Evolutionary conservation across 2,329 filamentous ascomycete species (phyloP).

Genomic region (Colletotrichum scovillei): DNA sequence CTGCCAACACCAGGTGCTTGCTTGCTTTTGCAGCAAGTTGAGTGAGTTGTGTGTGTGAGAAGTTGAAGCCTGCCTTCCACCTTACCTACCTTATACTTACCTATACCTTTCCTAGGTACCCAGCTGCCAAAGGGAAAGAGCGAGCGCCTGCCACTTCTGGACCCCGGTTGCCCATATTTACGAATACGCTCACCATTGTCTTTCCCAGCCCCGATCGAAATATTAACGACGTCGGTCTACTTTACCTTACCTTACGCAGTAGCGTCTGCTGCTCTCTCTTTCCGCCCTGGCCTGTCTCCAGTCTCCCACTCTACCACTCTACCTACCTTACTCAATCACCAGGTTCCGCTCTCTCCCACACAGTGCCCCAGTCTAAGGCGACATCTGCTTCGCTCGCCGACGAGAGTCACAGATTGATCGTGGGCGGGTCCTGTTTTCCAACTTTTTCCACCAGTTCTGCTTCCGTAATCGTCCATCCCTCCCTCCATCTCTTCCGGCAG

Average conservation of each 20-base stretch:
- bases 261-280: neutral
- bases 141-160: neutral
- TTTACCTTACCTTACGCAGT: neutral
- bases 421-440: slow-evolving; percentile 22
- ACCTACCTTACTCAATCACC: no score
- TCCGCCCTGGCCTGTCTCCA: neutral
- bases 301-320: neutral
- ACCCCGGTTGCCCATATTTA: neutral
- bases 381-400: neutral
- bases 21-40: neutral
- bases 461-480: slow-evolving; percentile 24
- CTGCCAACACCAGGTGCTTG: neutral
- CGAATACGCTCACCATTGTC: neutral
- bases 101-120: no score
- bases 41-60: neutral
- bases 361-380: neutral
- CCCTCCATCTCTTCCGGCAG: slow-evolving; percentile 1
- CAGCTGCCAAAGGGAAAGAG: neutral
- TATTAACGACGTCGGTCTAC: neutral
- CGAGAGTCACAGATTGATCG: neutral
- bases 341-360: neutral
- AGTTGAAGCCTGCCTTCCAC: no score
- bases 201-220: neutral
- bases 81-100: no score
- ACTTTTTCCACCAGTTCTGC: slow-evolving; percentile 8